Conservation (phyloP, 1,139 yeast species). For the Sugiyamaella sp. region DNA sequence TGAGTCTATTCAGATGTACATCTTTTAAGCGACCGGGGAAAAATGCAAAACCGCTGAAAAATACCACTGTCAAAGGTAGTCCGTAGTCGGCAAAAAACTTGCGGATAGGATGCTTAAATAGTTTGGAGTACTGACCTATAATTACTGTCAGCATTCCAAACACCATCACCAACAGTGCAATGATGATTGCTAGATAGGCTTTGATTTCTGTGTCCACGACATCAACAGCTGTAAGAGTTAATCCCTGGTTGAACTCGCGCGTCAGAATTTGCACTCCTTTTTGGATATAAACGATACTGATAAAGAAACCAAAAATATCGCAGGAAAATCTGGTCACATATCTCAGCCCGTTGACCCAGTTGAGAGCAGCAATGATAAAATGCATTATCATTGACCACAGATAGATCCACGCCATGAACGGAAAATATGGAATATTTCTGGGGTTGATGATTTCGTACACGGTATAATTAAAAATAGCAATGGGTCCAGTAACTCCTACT, state of each 20-base stretch:
- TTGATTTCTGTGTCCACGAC: constrained; percentile 35
- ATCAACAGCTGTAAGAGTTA: constrained; percentile 7
- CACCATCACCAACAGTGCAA: constrained; percentile 71
- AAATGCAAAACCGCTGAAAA: constrained; percentile 89
- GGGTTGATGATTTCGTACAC: constrained; percentile 79
- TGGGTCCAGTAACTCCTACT: constrained; percentile 96
- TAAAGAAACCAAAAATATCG: constrained; percentile 91
- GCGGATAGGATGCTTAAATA: constrained; percentile 61
- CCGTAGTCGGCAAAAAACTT: constrained; percentile 84
- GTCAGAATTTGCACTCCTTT: constrained; percentile 84
- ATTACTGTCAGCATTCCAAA: constrained; percentile 69
- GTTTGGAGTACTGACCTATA: constrained; percentile 62
- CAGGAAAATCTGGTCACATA: constrained; percentile 84
- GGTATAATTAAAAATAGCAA: constrained; percentile 87
- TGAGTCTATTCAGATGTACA: constrained; percentile 60
- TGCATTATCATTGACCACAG: constrained; percentile 91
- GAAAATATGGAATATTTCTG: constrained; percentile 70
- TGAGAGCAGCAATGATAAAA: constrained; percentile 67
- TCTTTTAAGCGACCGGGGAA: constrained; percentile 74
- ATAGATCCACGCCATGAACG: constrained; percentile 95
- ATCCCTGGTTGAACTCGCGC: constrained; percentile 59
- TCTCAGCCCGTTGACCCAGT: constrained; percentile 68
- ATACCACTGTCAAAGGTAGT: constrained; percentile 77
- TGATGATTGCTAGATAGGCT: constrained; percentile 71
- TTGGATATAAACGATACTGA: constrained; percentile 84